A percentile compares a stretch with the other conserved stretches of the same genome.
Evolutionary conservation across 306 rosid genomes (phyloP).

Genomic region (Trifolium subterraneum): DNA sequence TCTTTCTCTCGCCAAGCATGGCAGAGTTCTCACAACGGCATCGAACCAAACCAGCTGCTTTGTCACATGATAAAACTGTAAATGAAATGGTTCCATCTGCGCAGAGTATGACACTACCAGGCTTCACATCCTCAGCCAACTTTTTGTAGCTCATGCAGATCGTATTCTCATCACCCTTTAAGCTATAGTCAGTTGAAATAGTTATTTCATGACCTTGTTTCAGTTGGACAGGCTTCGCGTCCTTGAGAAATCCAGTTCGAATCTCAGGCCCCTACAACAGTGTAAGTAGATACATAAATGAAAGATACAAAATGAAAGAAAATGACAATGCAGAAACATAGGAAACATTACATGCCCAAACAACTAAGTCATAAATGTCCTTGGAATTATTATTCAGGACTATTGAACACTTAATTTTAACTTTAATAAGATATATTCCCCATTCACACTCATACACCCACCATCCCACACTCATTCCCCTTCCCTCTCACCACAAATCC

Average conservation of each 20-base stretch:
- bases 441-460: too few relatives aligned
- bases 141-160: conserved; percentile 96
- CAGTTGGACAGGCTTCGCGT: conserved; percentile 76
- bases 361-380: too few relatives aligned
- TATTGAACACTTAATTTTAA: too few relatives aligned
- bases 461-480: too few relatives aligned
- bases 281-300: neutral
- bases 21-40: conserved; percentile 96
- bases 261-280: conserved; percentile 90
- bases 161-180: conserved; percentile 81
- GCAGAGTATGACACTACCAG: conserved; percentile 87
- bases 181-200: conserved; percentile 80
- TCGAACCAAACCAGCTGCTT: conserved; percentile 60
- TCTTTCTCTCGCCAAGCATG: conserved; percentile 91
- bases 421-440: too few relatives aligned
- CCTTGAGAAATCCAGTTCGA: conserved; percentile 96
- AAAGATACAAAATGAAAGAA: too few relatives aligned
- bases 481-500: too few relatives aligned
- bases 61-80: conserved; percentile 72
- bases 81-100: conserved; percentile 97
- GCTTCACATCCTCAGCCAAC: conserved; percentile 87
- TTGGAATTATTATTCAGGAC: too few relatives aligned
- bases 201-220: conserved; percentile 80
- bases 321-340: too few relatives aligned
- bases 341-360: too few relatives aligned